Base-by-base conservation (phyloP, 2,329 filamentous ascomycete species). In the Alternaria postmessia region DNA sequence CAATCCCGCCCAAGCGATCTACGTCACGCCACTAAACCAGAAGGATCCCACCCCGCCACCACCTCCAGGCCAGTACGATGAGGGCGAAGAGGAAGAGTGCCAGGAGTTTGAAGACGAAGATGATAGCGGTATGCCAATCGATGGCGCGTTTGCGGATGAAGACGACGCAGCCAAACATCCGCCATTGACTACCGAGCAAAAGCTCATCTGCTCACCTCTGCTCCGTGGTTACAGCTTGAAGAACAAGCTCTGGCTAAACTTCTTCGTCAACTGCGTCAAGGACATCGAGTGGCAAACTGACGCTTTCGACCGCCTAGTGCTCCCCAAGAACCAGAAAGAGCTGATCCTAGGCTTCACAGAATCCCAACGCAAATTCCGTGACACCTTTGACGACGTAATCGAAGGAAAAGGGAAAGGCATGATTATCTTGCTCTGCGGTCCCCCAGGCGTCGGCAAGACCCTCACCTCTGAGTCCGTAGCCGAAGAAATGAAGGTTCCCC, bases 291-390 rank as follows among this genome's bases (percentile, higher is more conserved):
- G 81, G 41, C 79, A 83, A 51, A 69, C 81, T 2, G 79, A 82
- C 65, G 70, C 83, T 1, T 83, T 82, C 3, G 79, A 79, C 12
- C 80, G 82, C 20, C 77, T 81, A 0, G 78, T 81, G 18, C 73
- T 68, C 5, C 66, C 20, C 64, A 66, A 66, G 42, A 64, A 70
- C 28, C 63, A 70, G 28, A 70, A 70, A 22, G 69, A 74, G 12
- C 59, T 72, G 0, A 71, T 74, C 39, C 54, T 68, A 61, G 91
- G 91, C 14, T 92, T 96, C 73, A 83, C 93, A 3, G 86, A 94
- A 58, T 89, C 89, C 69, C 90, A 91, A 57, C 92, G 92, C 0
- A 63, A 69, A 32, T 62, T 55, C 39, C 61, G 62, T 5, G 55
- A 67, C 14, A 61, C 51, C 1, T 69, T 69, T 12, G 66, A 69